Evolutionary conservation across 106 monocot genomes (phyloP), one percentile per base, ranked within the genome.

Genomic region (Allium cepa): DNA sequence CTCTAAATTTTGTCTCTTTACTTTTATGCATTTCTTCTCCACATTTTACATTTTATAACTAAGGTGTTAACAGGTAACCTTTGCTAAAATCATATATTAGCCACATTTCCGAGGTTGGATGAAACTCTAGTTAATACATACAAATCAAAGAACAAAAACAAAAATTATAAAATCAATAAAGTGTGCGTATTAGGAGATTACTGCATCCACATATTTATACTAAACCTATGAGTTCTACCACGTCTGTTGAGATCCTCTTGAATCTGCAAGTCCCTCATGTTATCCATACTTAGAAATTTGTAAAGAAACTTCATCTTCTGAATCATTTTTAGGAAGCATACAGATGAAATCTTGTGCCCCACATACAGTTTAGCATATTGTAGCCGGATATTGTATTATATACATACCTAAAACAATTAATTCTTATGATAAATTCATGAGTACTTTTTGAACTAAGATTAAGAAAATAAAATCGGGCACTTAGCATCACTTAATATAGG

Each of bases 251-350:
- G 92, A 86, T 77, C 96, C 88, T 82, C 88, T 79, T 11, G 91
- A 70, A 96, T 86, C 69, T 96, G 96, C 50, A 96, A 56, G 62
- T 96, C 96, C 67, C 74, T 92, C 66, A 96, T 86, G 80, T 67
- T 88, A 59, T 22, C 96, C 96, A 77, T 96, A 88, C 48, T 72
- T 84, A 18, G 86, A 88, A 74, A 96, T 91, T 46, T 91, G 71
- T 64, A 66, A 59, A 62, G 79, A 75, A 68, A 96, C 73, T 77
- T 96, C 96, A 59, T 72, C 76, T 26, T 92, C 92, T 60, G 86
- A 76, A 7, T 86, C 84, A 68, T 91, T 96, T 74, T 96, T 96
- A 48, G 96, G 96, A 76, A 96, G 91, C 96, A 96, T 96, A 48
- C 96, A 91, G 75, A 96, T 57, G 67, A 96, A 75, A 96, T 85